Percentiles rank a stretch among this genome's conserved stretches.
These are phyloP conservation scores for Magnaporthiopsis incrustans DNA, from an alignment of 2,329 filamentous ascomycete genomes.

Conservation along the genomic window DNA sequence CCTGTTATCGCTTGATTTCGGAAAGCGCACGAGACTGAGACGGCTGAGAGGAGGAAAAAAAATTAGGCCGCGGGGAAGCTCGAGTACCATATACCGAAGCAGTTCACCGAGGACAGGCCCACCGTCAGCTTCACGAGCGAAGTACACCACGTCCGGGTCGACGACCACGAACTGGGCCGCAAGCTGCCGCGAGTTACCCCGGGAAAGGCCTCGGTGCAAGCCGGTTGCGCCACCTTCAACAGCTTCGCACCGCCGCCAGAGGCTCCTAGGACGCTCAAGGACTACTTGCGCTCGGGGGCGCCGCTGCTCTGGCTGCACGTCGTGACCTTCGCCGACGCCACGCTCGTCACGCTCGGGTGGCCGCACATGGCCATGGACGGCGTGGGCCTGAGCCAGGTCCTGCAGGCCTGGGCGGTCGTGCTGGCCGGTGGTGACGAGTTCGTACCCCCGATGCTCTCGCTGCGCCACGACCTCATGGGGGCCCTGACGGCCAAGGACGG, in stretches of 20 bases:
- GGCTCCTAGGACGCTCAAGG: constrained; percentile 24
- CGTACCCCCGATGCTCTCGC: constrained; percentile 27
- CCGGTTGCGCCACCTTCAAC: constrained; percentile 18
- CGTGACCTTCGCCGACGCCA: constrained; percentile 40
- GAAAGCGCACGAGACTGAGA: neutral
- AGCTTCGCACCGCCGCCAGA: constrained; percentile 17
- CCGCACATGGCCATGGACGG: constrained; percentile 41
- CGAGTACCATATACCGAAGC: constrained; percentile 24
- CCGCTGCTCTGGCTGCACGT: constrained; percentile 41
- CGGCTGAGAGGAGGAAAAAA: neutral
- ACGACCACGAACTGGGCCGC: constrained; percentile 31
- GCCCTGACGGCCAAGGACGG: neutral
- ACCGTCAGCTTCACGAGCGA: constrained; percentile 32
- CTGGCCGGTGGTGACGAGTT: constrained; percentile 33
- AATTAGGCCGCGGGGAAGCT: constrained; percentile 16
- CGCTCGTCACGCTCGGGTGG: constrained; percentile 36
- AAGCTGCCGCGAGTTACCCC: constrained; percentile 25
- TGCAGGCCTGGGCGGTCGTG: constrained; percentile 37
- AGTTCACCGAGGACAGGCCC: constrained; percentile 24
- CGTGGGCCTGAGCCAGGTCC: constrained; percentile 31
- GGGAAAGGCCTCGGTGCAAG: constrained; percentile 20
- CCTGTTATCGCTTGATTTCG: neutral
- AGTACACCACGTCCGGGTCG: constrained; percentile 25
- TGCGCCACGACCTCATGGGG: constrained; percentile 27
- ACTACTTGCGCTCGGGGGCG: constrained; percentile 31